phyloP scores from a whole-genome alignment of 768 basidiomycete species.

The Leccinum aurantiacum region DNA sequence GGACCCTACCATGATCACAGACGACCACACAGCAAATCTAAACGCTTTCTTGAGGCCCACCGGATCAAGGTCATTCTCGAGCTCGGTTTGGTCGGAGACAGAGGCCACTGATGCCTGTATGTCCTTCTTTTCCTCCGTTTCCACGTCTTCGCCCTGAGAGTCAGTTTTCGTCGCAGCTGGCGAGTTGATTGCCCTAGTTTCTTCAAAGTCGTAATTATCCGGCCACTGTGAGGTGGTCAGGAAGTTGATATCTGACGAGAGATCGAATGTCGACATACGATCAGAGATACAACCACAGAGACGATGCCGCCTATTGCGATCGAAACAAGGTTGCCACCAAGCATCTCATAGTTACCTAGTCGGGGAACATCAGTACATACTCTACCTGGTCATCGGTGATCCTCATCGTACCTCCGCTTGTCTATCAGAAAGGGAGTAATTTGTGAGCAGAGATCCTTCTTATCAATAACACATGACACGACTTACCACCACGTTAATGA shows the following conservation, averaged over 20 bases:
- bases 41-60: constrained; percentile 70
- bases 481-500: constrained; percentile 67
- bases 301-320: constrained; percentile 82
- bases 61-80: constrained; percentile 63
- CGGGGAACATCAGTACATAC: background rate
- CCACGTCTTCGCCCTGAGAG: constrained; percentile 24
- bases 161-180: constrained; percentile 19
- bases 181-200: constrained; percentile 75
- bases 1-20: constrained; percentile 56
- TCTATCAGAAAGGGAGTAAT: constrained; percentile 29
- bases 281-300: constrained; percentile 58
- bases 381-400: constrained; percentile 4
- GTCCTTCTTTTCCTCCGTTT: constrained; percentile 42
- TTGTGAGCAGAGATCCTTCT: background rate
- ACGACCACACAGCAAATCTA: constrained; percentile 76
- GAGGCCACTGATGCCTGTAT: constrained; percentile 32
- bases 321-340: constrained; percentile 86
- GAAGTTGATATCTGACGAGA: background rate
- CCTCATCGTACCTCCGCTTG: constrained; percentile 49
- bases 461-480: background rate
- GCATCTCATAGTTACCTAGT: constrained; percentile 63
- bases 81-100: constrained; percentile 39
- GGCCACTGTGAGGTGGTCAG: constrained; percentile 52
- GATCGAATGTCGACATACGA: constrained; percentile 44
- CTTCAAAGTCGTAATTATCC: constrained; percentile 78